phyloP scores from a whole-genome alignment of 2,329 filamentous ascomycete genomes.

The Neofusicoccum parvum region DNA sequence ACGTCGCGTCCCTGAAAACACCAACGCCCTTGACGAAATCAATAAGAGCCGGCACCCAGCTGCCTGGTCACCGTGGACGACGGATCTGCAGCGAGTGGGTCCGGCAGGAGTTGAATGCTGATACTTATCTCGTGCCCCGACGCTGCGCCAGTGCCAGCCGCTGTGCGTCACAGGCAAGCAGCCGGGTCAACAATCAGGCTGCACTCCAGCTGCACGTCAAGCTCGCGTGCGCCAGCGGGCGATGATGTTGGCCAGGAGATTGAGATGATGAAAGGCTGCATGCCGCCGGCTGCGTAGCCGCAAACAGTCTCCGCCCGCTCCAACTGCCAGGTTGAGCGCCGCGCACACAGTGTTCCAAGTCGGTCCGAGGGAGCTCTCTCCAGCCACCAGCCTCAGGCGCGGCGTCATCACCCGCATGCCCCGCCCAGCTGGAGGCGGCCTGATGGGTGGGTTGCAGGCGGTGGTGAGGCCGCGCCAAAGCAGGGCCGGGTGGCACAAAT shows the following conservation, averaged over 20 bases:
- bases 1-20: not conserved
- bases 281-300: not conserved
- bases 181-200: not conserved
- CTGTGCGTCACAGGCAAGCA: not conserved
- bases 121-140: not conserved
- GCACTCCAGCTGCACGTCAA: not conserved
- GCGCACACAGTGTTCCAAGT: not conserved
- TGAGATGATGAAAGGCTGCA: slow-evolving; percentile 12
- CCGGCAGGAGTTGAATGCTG: not conserved
- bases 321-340: not conserved
- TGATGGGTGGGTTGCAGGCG: not conserved
- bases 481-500: not conserved
- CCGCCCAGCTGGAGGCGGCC: not conserved
- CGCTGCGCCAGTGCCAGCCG: not conserved
- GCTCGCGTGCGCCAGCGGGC: not conserved
- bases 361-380: slow-evolving; percentile 11
- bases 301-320: not conserved
- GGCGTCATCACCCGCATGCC: slow-evolving; percentile 1
- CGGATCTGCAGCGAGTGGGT: not conserved
- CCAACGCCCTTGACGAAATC: not conserved
- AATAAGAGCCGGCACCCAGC: not conserved
- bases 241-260: not conserved
- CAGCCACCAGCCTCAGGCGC: slow-evolving; percentile 1
- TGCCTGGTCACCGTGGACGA: not conserved
- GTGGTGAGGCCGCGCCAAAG: not conserved